Percentiles rank a stretch among this genome's conserved stretches.
These are phyloP conservation scores for Ogataea nakhonphanomensis DNA, from an alignment of 805 yeast species.

Conservation along the genomic window DNA sequence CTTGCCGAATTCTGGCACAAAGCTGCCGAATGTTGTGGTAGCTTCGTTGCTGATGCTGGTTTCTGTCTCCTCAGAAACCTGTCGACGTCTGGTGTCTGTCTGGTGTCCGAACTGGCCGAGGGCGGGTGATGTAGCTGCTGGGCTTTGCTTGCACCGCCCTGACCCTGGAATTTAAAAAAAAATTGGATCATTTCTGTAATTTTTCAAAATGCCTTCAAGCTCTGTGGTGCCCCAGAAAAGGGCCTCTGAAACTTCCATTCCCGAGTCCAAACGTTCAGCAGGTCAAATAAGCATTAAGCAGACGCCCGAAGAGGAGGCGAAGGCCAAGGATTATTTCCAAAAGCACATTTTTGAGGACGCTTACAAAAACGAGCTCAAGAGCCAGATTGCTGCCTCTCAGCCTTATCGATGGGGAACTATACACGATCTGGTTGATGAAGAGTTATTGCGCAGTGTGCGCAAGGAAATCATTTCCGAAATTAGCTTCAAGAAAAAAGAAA, in stretches of 20 bases:
- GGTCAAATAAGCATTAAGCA: slow-evolving; percentile 27
- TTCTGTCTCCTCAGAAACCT: too few species aligned
- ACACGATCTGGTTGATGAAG: slow-evolving; percentile 67
- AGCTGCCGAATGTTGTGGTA: too few species aligned
- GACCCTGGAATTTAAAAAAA: slow-evolving; percentile 1
- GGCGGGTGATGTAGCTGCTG: too few species aligned
- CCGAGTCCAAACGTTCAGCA: slow-evolving; percentile 10
- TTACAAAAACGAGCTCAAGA: slow-evolving; percentile 38
- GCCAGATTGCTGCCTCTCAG: slow-evolving; percentile 49
- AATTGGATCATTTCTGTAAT: not conserved
- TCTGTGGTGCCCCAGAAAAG: slow-evolving; percentile 12
- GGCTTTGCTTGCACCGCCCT: slow-evolving; percentile 3
- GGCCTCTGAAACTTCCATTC: not conserved
- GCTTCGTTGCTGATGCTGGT: too few species aligned
- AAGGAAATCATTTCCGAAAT: slow-evolving; percentile 79
- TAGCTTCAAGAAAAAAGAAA: slow-evolving; percentile 91
- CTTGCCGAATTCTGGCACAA: not conserved
- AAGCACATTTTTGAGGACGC: slow-evolving; percentile 33
- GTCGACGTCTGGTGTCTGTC: too few species aligned
- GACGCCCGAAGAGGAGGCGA: slow-evolving; percentile 32
- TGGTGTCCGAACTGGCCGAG: too few species aligned
- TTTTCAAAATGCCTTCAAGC: slow-evolving; percentile 8
- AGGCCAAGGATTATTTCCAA: slow-evolving; percentile 32
- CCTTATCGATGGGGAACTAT: slow-evolving; percentile 94
- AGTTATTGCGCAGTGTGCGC: slow-evolving; percentile 72